Percentiles rank a stretch among this genome's conserved stretches.
phyloP scores from a whole-genome alignment of 257 asterid species.

The Plantago major region DNA sequence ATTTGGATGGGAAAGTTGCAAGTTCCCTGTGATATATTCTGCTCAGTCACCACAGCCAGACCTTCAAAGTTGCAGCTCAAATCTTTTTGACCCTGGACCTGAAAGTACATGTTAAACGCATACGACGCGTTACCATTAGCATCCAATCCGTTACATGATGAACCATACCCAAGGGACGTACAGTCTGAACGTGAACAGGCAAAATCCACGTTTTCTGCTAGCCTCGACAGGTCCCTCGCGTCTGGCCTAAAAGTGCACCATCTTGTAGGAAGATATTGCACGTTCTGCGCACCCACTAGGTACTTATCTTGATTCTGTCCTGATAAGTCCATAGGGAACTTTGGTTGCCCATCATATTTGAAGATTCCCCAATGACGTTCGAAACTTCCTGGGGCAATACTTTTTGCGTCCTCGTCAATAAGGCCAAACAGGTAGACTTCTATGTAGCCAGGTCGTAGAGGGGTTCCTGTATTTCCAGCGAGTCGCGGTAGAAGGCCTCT shows the following conservation, averaged over 20 bases:
- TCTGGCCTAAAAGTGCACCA: conserved; percentile 60
- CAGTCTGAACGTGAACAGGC: conserved; percentile 70
- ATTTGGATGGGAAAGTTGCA: conserved; percentile 71
- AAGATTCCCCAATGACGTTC: conserved; percentile 89
- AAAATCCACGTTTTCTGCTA: conserved; percentile 50
- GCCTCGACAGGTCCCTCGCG: conserved; percentile 46
- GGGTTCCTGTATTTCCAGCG: conserved; percentile 64
- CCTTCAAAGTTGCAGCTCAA: conserved; percentile 58
- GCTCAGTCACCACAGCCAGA: conserved; percentile 45
- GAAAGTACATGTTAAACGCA: conserved; percentile 66
- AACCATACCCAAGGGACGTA: conserved; percentile 72
- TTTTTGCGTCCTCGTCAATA: conserved; percentile 70
- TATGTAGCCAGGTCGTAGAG: conserved; percentile 60
- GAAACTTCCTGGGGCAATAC: conserved; percentile 68
- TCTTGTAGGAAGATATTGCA: conserved; percentile 45
- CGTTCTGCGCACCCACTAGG: conserved; percentile 54
- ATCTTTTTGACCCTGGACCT: conserved; percentile 50
- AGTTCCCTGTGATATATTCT: conserved; percentile 60
- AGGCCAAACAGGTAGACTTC: conserved; percentile 77
- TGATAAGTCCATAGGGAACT: conserved; percentile 63
- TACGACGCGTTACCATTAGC: conserved; percentile 64
- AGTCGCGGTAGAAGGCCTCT: conserved; percentile 62
- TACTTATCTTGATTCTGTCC: conserved; percentile 47
- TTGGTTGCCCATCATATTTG: conserved; percentile 73
- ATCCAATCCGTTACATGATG: conserved; percentile 69